Evolutionary conservation across 1,284 basidiomycete genomes (phyloP), one percentile per base, ranked within the genome.

Genomic region (Lignosus rhinocerotis): DNA sequence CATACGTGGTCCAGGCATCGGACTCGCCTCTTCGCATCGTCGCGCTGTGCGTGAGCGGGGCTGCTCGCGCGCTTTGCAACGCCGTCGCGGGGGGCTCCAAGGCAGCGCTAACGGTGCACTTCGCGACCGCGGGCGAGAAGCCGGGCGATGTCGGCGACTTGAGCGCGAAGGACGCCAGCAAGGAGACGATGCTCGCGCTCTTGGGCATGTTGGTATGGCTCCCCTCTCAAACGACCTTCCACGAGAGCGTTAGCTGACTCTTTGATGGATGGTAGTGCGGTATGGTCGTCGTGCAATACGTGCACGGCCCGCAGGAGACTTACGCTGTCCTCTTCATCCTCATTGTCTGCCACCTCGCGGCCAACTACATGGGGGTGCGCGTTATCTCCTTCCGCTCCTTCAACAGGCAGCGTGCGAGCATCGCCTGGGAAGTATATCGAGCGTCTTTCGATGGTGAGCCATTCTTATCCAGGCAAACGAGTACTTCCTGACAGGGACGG

Each of bases 101-200:
- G 67, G 82, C 85, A 0, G 84, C 86, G 4, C 77, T 90, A n/a
- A 82, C 85, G 0, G 71, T 86, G 49, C 87, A 88, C 66, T 87
- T 89, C 65, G 81, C 85, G 1, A 79, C 77, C 2, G 79, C 83
- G 3, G 55, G 76, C 17, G 67, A 59, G 68, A 60, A 49, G 4
- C 59, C 73, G 8, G 86, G 86, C 2, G 86, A 89, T 62, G 75
- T 88, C 4, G 86, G 86, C 0, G 87, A 89, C 63, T 72, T 88
- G 38, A 88, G 83, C 58, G 87, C 87, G 1, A 90, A 90, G 67
- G 86, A 87, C 61, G 79, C 82, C 0, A 88, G 86, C 69, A 85
- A 86, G 64, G 86, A 89, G 69, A 89, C 87, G 0, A 81, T 88
- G 0, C 73, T 89, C 6, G 83, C 83, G 0, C 77, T 89, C 21